Conservation (phyloP, 1,284 basidiomycete species). For the Tilletia caries region DNA sequence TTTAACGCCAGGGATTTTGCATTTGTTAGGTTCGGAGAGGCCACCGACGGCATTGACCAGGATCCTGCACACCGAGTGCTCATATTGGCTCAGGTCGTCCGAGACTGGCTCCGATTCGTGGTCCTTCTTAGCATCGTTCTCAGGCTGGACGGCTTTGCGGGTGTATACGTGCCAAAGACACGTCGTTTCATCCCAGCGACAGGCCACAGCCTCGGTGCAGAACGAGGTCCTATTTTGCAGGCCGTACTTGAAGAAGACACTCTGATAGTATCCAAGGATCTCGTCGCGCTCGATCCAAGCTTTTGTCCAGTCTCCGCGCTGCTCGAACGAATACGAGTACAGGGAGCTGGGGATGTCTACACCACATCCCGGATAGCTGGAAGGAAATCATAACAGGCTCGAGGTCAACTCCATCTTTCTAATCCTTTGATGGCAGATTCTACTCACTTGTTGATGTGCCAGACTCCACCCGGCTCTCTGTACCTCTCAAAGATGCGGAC, state of each 20-base stretch:
- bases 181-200: slow-evolving; percentile 40
- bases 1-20: slow-evolving; percentile 42
- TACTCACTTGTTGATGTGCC: slow-evolving; percentile 37
- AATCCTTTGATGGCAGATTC: background rate
- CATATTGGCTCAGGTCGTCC: background rate
- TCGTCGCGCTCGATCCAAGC: slow-evolving; percentile 31
- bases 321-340: slow-evolving; percentile 38
- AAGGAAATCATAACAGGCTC: background rate
- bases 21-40: slow-evolving; percentile 43
- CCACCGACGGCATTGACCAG: slow-evolving; percentile 46
- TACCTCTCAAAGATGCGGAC: slow-evolving; percentile 37
- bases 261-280: slow-evolving; percentile 40
- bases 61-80: slow-evolving; percentile 46
- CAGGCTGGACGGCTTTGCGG: background rate
- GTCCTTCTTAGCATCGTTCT: background rate
- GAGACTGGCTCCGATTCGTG: background rate
- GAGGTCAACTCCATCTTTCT: background rate
- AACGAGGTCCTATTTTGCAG: slow-evolving; percentile 37
- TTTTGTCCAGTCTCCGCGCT: slow-evolving; percentile 45
- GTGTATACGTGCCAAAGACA: slow-evolving; percentile 47
- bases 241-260: slow-evolving; percentile 39
- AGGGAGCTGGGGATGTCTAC: slow-evolving; percentile 13
- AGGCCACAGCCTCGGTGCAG: slow-evolving; percentile 34
- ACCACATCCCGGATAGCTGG: background rate
- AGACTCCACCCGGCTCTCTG: slow-evolving; percentile 34